Evolutionary conservation across 1,284 basidiomycete genomes (phyloP).

Genomic region (Marasmius oreades): DNA sequence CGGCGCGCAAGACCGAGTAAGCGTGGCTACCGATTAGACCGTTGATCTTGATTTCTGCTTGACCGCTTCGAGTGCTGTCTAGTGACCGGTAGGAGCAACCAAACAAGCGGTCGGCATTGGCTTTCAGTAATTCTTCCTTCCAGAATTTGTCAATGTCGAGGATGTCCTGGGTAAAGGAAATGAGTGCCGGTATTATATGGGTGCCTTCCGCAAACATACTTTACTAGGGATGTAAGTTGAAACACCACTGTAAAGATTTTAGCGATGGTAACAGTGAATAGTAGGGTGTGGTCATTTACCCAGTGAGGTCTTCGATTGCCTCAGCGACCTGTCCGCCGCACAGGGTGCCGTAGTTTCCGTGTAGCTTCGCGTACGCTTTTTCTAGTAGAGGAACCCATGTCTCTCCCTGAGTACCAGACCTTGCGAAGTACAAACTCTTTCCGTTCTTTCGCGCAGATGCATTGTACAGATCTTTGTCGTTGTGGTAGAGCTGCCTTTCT

Average conservation of each 20-base stretch:
- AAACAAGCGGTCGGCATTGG: slow-evolving; percentile 44
- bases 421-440: slow-evolving; percentile 48
- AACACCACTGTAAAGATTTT: slow-evolving; percentile 31
- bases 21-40: slow-evolving; percentile 43
- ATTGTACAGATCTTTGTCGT: slow-evolving; percentile 44
- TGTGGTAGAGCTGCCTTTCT: slow-evolving; percentile 44
- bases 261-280: slow-evolving; percentile 1
- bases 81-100: slow-evolving; percentile 37
- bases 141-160: slow-evolving; percentile 41
- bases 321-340: slow-evolving; percentile 38
- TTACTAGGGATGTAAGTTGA: slow-evolving; percentile 37
- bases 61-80: slow-evolving; percentile 26
- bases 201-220: slow-evolving; percentile 18
- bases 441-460: slow-evolving; percentile 40
- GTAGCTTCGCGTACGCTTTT: slow-evolving; percentile 54
- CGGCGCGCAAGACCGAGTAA: slow-evolving; percentile 48
- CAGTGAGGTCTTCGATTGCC: slow-evolving; percentile 48
- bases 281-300: slow-evolving; percentile 26
- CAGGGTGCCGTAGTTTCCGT: slow-evolving; percentile 43
- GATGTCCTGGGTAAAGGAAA: slow-evolving; percentile 33
- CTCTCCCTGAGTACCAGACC: slow-evolving; percentile 40
- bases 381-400: slow-evolving; percentile 55
- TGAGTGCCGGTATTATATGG: neutral
- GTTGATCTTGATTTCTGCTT: slow-evolving; percentile 23
- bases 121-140: slow-evolving; percentile 36